Evolutionary conservation across 495 filamentous ascomycete genomes (phyloP).

Genomic region (Cudoniella acicularis): DNA sequence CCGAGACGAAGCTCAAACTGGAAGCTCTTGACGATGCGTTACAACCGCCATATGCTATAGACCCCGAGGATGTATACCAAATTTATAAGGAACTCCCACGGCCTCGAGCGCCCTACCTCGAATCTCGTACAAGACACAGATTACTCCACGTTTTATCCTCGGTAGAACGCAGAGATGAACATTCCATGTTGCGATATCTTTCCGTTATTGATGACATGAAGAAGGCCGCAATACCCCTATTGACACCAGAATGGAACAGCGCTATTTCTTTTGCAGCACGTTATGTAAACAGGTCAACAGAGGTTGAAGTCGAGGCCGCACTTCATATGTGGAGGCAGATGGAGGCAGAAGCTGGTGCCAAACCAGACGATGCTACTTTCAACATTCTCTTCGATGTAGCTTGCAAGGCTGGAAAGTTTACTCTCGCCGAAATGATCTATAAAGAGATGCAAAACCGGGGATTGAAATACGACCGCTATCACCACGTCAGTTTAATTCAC

Average conservation of each 20-base stretch:
- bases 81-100: slow-evolving; percentile 58
- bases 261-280: slow-evolving; percentile 76
- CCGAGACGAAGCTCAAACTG: slow-evolving; percentile 11
- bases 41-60: slow-evolving; percentile 32
- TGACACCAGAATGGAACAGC: slow-evolving; percentile 68
- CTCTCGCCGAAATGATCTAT: slow-evolving; percentile 77
- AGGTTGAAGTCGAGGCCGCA: slow-evolving; percentile 63
- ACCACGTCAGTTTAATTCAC: slow-evolving; percentile 76
- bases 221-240: slow-evolving; percentile 58
- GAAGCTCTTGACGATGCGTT: slow-evolving; percentile 40
- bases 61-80: slow-evolving; percentile 54
- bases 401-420: slow-evolving; percentile 76
- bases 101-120: slow-evolving; percentile 65
- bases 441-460: slow-evolving; percentile 71
- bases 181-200: slow-evolving; percentile 75
- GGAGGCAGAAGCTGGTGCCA: slow-evolving; percentile 67
- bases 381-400: slow-evolving; percentile 89
- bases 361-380: slow-evolving; percentile 70
- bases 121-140: slow-evolving; percentile 50
- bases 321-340: slow-evolving; percentile 86
- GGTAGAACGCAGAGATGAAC: slow-evolving; percentile 50
- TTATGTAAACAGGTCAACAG: slow-evolving; percentile 59
- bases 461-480: slow-evolving; percentile 63
- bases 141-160: slow-evolving; percentile 68
- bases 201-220: slow-evolving; percentile 81